Base-by-base conservation (phyloP, 768 basidiomycete genomes). In the Psilocybe cubensis region DNA sequence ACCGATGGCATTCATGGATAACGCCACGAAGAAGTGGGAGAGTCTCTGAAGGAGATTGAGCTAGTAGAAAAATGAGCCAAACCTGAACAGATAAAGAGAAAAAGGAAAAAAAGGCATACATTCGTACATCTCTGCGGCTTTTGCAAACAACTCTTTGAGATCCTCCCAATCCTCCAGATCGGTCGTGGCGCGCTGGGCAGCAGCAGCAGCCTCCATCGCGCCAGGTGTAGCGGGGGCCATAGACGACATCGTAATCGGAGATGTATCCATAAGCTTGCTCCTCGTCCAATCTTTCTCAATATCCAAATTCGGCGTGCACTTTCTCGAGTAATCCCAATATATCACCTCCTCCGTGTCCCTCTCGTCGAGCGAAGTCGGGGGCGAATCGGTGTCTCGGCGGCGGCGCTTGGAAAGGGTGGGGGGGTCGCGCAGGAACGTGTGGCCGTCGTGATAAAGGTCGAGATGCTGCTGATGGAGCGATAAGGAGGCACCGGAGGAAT, bases 1-100 rank as follows among this genome's bases (percentile, higher is more conserved):
- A 85, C n/a, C 83, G 79, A 68, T 86, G 83, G 68, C 85, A 88
- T 67, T 87, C 86, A 62, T 88, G 84, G 4, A 89, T 79, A 48
- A 88, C 83, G 4, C 80, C 86, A 27, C 87, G 79, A 42, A 89
- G 70, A 9, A 86, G 74, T 1, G 83, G 77, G 6, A 86, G 71
- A 1, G 83, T 79, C 47, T 83, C 82, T 38, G 68, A 60, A 17
- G 77, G 68, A 47, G 84, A 78, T 55, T 81, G 79, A 29, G 64
- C 80, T 83, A 56, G 31, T 12, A 33, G 5, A 18, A 42, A 29
- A 41, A 40, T 11, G 21, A 18, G 29, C 4, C 11, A n/a, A 40
- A 17, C 33, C 50, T 20, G n/a, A 24, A 33, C 6, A 40, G 33
- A 29, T 6, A 25, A 28, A 42, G 45, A 11, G 31, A 35, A 31